Evolutionary conservation across 2,329 filamentous ascomycete species (phyloP), one percentile per base, ranked within the genome.

Genomic region (Hypoxylon sp.): DNA sequence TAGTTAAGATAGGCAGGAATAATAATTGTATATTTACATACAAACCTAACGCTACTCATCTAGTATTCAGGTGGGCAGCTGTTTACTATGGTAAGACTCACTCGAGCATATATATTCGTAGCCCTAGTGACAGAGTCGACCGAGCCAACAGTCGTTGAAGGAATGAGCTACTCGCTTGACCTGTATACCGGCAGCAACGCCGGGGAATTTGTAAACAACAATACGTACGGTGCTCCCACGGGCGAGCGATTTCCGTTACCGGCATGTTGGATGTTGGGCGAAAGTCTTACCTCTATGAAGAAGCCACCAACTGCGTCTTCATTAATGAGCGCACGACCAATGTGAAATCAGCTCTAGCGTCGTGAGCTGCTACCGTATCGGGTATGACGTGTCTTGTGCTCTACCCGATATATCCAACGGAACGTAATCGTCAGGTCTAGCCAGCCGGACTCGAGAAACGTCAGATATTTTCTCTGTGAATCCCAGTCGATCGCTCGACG

Each of bases 171-270:
- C 65, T 85, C 82, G 17, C 80, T 81, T 87, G 48, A 92, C 81
- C 72, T 92, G 90, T 11, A 92, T 81, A 10, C 90, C 90, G 11
- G 89, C 86, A 21, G 85, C 87, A 2, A 90, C 89, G 9, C 84
- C 88, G 2, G 90, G 90, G 80, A 90, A 92, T 79, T 92, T 92
- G 82, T 92, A 92, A 62, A 93, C 88, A 48, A 93, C 79, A 28
- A 92, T 82, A 0, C 90, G 89, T 1, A 92, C 75, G 0, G 86
- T 83, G 36, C 84, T 87, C 1, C 83, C 83, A 55, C 84, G 82
- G 2, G 90, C 90, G 2, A 91, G 41, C 28, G 45, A 23, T 56
- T 34, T 34, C 13, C 17, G 2, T 11, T 41, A 14, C 23, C 19
- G 34, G 28, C 17, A 55, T 14, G 19, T 56, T n/a, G n/a, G 21